Evolutionary conservation across 75 land plant species (phyloP).

Genomic region (Adiantum capillusveneris): DNA sequence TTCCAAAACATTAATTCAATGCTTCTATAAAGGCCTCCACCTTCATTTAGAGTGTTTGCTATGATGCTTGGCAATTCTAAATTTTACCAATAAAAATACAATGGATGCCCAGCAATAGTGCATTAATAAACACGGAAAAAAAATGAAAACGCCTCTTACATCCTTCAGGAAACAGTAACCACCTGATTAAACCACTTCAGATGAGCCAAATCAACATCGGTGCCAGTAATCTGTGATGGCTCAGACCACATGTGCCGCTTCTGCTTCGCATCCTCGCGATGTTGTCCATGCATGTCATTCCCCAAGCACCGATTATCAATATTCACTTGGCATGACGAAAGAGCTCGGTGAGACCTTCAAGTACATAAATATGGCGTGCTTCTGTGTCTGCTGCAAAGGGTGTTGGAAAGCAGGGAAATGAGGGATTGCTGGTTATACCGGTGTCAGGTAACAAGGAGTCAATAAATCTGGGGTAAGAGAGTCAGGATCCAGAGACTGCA

Average conservation of each 20-base stretch:
- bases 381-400: too few species aligned
- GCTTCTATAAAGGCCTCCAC: too few species aligned
- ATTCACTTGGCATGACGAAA: too few species aligned
- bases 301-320: slow-evolving; percentile 3
- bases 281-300: slow-evolving; percentile 40
- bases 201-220: slow-evolving; percentile 2
- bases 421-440: too few species aligned
- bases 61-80: not conserved
- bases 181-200: slow-evolving; percentile 10
- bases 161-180: not conserved
- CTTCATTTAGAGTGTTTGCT: not conserved
- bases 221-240: slow-evolving; percentile 19
- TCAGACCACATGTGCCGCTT: slow-evolving; percentile 25
- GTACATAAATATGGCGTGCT: too few species aligned
- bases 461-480: too few species aligned
- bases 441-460: too few species aligned
- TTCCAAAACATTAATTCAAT: too few species aligned
- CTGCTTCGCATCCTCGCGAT: slow-evolving; percentile 32
- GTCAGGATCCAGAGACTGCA: too few species aligned
- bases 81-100: slow-evolving; percentile 4
- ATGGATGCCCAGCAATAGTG: not conserved
- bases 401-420: too few species aligned
- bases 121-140: slow-evolving; percentile 1
- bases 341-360: too few species aligned
- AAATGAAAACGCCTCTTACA: not conserved